Percentiles rank a stretch among this genome's conserved stretches.
phyloP scores from a whole-genome alignment of 2,329 filamentous ascomycete genomes.

The Hymenoscyphus scutula region DNA sequence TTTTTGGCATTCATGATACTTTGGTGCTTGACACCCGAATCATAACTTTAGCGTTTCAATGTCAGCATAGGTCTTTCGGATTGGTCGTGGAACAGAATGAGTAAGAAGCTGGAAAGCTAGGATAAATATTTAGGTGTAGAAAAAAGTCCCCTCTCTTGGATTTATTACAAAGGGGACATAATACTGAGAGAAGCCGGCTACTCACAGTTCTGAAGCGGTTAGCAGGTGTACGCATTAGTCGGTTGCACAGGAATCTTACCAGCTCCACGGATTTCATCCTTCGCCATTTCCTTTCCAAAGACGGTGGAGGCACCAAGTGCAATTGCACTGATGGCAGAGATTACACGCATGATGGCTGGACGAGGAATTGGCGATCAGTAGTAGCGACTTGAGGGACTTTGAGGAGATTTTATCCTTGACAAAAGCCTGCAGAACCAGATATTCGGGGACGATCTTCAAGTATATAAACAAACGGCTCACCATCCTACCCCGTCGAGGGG shows the following conservation, averaged over 20 bases:
- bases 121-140: too few species aligned
- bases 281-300: constrained; percentile 12
- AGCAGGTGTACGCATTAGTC: not conserved
- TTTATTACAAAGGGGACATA: too few species aligned
- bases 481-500: not conserved
- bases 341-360: constrained; percentile 11
- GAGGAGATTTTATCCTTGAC: constrained; percentile 10
- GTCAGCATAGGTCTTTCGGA: too few species aligned
- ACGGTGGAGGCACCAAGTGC: constrained; percentile 6
- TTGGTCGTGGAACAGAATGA: too few species aligned
- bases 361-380: not conserved
- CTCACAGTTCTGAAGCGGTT: not conserved
- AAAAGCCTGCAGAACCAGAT: constrained; percentile 5
- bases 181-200: too few species aligned
- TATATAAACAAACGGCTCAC: not conserved
- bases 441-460: constrained; percentile 2
- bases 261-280: constrained; percentile 11
- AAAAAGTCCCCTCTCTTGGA: too few species aligned
- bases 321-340: constrained; percentile 2
- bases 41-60: too few species aligned
- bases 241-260: not conserved
- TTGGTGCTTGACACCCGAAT: constrained; percentile 10
- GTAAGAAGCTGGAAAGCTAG: too few species aligned
- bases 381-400: constrained; percentile 3
- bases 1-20: constrained; percentile 17